phyloP scores from a whole-genome alignment of 345 rosid genomes.

The Isatis tinctoria region DNA sequence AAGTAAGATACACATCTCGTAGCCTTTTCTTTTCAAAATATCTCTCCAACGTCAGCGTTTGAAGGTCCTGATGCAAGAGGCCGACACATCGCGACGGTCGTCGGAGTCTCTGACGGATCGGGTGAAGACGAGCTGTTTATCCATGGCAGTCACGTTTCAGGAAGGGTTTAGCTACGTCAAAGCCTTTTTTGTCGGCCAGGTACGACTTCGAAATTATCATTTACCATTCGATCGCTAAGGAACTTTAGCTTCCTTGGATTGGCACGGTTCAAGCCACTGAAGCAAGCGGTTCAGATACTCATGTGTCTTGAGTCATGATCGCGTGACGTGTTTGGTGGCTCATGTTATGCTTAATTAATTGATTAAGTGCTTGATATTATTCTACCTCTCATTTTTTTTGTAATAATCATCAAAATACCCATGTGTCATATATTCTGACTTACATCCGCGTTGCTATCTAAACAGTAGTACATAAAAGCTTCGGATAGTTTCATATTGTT shows the following conservation, averaged over 20 bases:
- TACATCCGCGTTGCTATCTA: no score
- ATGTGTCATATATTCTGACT: not conserved
- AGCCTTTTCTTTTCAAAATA: not conserved
- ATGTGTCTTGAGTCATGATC: not conserved
- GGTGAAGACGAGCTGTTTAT: conserved; percentile 37
- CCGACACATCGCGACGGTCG: not conserved
- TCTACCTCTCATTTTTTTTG: not conserved
- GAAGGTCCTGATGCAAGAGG: conserved; percentile 1
- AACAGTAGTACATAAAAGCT: not conserved
- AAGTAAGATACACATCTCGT: not conserved
- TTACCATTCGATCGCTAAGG: not conserved
- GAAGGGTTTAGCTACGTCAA: conserved; percentile 48
- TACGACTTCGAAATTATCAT: not conserved
- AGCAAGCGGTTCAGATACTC: not conserved
- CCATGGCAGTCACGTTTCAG: conserved; percentile 40
- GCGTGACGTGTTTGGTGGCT: conserved; percentile 5
- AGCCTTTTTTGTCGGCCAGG: conserved; percentile 45
- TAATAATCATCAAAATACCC: not conserved
- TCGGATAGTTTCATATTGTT: not conserved
- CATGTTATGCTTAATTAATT: not conserved
- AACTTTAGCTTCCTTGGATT: not conserved
- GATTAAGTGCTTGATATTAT: not conserved
- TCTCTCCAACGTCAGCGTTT: not conserved
- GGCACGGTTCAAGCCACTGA: not conserved
- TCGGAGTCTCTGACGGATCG: conserved; percentile 29